Evolutionary conservation across 1,284 basidiomycete species (phyloP).

Genomic region (Moesziomyces antarcticus): DNA sequence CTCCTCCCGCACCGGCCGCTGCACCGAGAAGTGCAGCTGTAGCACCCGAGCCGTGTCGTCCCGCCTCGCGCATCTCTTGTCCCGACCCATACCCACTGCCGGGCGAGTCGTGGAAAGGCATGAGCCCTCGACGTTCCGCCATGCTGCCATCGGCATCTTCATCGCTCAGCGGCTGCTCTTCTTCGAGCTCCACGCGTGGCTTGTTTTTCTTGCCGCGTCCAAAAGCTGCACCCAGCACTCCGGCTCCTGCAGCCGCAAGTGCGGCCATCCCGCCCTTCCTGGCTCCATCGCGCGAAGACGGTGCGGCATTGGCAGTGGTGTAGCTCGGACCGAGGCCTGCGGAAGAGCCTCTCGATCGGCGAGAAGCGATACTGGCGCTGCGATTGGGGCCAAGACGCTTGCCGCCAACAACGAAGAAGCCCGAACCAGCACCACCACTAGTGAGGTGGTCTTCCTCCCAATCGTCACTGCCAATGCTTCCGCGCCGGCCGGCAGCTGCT

Average conservation of each 20-base stretch:
- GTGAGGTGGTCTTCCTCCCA: constrained; percentile 54
- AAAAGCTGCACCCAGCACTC: constrained; percentile 22
- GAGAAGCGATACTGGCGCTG: constrained; percentile 23
- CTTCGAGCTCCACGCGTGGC: constrained; percentile 25
- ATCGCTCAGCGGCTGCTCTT: constrained; percentile 30
- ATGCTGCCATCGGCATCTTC: constrained; percentile 32
- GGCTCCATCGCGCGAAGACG: constrained; percentile 3
- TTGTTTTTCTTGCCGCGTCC: constrained; percentile 3
- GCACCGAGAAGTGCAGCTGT: constrained; percentile 20
- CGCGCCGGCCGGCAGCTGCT: constrained; percentile 20
- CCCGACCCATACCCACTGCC: constrained; percentile 18
- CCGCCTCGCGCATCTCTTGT: constrained; percentile 20
- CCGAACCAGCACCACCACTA: constrained; percentile 38
- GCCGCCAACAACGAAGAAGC: constrained; percentile 58
- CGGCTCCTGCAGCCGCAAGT: constrained; percentile 28
- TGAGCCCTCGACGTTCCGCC: constrained; percentile 42
- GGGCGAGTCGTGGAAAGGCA: constrained; percentile 22
- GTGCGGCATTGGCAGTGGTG: constrained; percentile 14
- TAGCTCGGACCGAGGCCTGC: constrained; percentile 4
- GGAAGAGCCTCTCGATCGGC: constrained; percentile 10
- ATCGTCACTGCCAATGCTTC: constrained; percentile 45
- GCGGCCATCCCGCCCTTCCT: constrained; percentile 4
- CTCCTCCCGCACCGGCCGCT: constrained; percentile 10
- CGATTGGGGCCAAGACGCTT: constrained; percentile 16
- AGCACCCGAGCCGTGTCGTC: constrained; percentile 1